These are phyloP conservation scores for Cubamyces lactineus DNA, from an alignment of 768 basidiomycete species.

Conservation along the genomic window DNA sequence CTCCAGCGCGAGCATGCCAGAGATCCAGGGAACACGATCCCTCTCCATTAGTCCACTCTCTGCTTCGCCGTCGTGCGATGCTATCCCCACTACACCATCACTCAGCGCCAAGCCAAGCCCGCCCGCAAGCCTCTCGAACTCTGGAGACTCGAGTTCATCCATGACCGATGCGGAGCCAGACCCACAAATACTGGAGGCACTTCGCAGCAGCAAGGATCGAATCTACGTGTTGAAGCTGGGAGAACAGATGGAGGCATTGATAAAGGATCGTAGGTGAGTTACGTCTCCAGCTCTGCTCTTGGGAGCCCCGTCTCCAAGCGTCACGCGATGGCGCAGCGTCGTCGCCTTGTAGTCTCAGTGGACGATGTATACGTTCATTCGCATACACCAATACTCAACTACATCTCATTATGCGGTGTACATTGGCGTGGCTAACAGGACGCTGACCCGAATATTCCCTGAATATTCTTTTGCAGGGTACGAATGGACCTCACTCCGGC, in stretches of 20 bases:
- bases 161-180: constrained; percentile 55
- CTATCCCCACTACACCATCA: constrained; percentile 15
- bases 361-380: no score
- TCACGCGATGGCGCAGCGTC: constrained; percentile 22
- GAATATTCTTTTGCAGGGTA: constrained; percentile 42
- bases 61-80: constrained; percentile 27
- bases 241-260: constrained; percentile 81
- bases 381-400: background rate
- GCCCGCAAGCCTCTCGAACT: constrained; percentile 6
- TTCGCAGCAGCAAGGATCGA: constrained; percentile 85
- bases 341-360: background rate
- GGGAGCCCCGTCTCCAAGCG: background rate
- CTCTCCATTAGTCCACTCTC: constrained; percentile 21
- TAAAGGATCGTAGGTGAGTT: constrained; percentile 72
- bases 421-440: background rate
- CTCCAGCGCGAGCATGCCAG: constrained; percentile 27
- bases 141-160: constrained; percentile 16
- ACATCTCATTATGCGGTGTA: background rate
- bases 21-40: constrained; percentile 20
- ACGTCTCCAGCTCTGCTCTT: constrained; percentile 17
- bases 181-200: constrained; percentile 81
- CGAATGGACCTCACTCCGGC: constrained; percentile 69
- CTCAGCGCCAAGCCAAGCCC: constrained; percentile 17
- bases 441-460: constrained; percentile 12
- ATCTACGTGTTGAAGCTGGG: constrained; percentile 89